Conservation (phyloP, 257 asterid species). For the Ophiorrhiza pumila region DNA sequence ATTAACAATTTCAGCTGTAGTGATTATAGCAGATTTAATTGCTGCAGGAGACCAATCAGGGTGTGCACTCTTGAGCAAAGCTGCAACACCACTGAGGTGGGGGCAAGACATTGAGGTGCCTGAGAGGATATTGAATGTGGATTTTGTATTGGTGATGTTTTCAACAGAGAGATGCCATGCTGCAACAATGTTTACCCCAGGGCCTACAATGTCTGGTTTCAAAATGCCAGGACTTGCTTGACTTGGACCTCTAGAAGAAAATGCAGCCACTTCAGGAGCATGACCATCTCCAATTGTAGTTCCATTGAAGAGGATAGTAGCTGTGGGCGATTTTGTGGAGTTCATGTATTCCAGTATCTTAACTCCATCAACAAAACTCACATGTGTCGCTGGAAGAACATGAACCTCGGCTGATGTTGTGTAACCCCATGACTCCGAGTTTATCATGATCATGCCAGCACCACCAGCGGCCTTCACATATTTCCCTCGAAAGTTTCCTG, state of each 20-base stretch:
- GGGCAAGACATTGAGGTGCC: constrained; percentile 27
- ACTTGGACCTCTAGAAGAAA: constrained; percentile 23
- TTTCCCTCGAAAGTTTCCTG: background rate
- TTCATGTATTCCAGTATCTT: constrained; percentile 7
- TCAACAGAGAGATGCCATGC: constrained; percentile 21
- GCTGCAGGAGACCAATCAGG: constrained; percentile 25
- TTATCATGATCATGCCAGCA: constrained; percentile 16
- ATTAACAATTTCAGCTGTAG: constrained; percentile 17
- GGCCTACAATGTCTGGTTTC: constrained; percentile 23
- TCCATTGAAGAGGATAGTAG: constrained; percentile 8
- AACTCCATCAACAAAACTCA: constrained; percentile 1
- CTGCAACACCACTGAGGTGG: constrained; percentile 21
- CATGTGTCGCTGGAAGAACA: constrained; percentile 6
- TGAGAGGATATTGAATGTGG: constrained; percentile 11
- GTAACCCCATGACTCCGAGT: background rate
- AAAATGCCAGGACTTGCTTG: constrained; percentile 7
- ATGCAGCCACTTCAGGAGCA: constrained; percentile 16
- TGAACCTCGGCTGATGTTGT: background rate
- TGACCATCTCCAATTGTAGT: constrained; percentile 7
- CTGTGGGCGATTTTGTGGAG: constrained; percentile 7
- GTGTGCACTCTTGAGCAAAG: constrained; percentile 22
- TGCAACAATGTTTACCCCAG: constrained; percentile 22
- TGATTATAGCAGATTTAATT: constrained; percentile 19
- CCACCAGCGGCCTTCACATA: constrained; percentile 17
- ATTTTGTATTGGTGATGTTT: background rate